Conservation (phyloP, 2,329 filamentous ascomycete species). For the Leptosphaerulina australis region DNA sequence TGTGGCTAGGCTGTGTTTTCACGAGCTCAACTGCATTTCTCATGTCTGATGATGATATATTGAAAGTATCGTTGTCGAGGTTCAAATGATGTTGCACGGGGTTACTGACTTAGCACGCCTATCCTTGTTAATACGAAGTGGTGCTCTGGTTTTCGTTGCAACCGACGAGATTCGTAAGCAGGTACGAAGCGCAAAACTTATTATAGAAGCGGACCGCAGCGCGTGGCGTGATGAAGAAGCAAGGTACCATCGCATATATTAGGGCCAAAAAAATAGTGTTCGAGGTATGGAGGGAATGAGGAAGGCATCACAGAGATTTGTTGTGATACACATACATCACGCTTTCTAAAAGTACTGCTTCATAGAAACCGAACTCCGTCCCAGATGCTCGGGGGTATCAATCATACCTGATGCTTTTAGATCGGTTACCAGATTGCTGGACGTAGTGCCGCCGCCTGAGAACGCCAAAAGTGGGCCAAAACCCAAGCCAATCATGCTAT, state of each 20-base stretch:
- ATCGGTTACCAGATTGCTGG: neutral
- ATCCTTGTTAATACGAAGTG: neutral
- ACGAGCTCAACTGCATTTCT: neutral
- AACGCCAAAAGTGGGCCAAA: slow-evolving; percentile 10
- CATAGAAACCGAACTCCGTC: slow-evolving; percentile 14
- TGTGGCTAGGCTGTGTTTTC: neutral
- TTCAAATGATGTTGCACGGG: neutral
- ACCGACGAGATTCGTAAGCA: neutral
- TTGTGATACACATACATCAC: neutral
- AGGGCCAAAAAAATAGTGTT: neutral
- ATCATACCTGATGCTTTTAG: slow-evolving; percentile 16
- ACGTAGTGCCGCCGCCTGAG: neutral
- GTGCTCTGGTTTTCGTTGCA: neutral
- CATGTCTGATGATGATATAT: too few species aligned
- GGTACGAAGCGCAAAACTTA: neutral
- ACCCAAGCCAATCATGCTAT: slow-evolving; percentile 3
- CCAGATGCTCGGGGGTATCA: slow-evolving; percentile 20
- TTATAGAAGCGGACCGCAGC: neutral
- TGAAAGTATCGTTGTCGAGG: neutral
- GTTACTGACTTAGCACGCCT: neutral
- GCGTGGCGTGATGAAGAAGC: neutral
- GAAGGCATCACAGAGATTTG: neutral
- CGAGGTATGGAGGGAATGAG: too few species aligned
- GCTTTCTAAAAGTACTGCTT: slow-evolving; percentile 7
- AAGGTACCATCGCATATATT: neutral